These are phyloP conservation scores for Lippia alba DNA, from an alignment of 305 asterid species.

Conservation along the genomic window DNA sequence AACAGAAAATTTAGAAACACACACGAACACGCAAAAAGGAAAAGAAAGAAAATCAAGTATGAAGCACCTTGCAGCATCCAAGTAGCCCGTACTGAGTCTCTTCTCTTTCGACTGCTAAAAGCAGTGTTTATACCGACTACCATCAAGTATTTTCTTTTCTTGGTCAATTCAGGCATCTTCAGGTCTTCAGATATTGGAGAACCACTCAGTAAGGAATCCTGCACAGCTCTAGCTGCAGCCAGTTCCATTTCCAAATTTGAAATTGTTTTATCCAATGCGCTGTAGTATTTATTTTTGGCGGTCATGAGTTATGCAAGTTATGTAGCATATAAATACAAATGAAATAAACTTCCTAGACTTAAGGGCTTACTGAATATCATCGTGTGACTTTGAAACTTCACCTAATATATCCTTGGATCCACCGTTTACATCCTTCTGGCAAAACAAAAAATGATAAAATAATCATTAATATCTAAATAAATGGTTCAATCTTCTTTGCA, in stretches of 20 bases:
- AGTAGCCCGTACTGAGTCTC: slow-evolving; percentile 88
- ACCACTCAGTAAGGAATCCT: slow-evolving; percentile 77
- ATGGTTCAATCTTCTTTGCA: background rate
- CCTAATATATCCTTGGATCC: slow-evolving; percentile 51
- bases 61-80: slow-evolving; percentile 84
- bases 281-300: slow-evolving; percentile 35
- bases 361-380: slow-evolving; percentile 66
- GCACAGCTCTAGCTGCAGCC: slow-evolving; percentile 80
- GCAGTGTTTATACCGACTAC: slow-evolving; percentile 82
- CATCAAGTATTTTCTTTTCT: slow-evolving; percentile 77
- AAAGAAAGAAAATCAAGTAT: slow-evolving; percentile 1
- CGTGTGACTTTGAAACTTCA: slow-evolving; percentile 61
- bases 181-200: slow-evolving; percentile 74
- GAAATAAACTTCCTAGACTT: slow-evolving; percentile 10
- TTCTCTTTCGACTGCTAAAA: slow-evolving; percentile 81
- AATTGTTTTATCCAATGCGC: slow-evolving; percentile 76
- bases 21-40: background rate
- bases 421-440: slow-evolving; percentile 50
- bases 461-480: slow-evolving; percentile 12
- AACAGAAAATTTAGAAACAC: slow-evolving; percentile 18
- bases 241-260: slow-evolving; percentile 85
- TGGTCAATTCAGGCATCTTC: slow-evolving; percentile 63
- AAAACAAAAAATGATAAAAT: slow-evolving; percentile 21
- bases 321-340: slow-evolving; percentile 9
- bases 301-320: slow-evolving; percentile 24